These are phyloP conservation scores for Torulaspora gathmanii DNA, from an alignment of 805 yeast species.

Conservation along the genomic window DNA sequence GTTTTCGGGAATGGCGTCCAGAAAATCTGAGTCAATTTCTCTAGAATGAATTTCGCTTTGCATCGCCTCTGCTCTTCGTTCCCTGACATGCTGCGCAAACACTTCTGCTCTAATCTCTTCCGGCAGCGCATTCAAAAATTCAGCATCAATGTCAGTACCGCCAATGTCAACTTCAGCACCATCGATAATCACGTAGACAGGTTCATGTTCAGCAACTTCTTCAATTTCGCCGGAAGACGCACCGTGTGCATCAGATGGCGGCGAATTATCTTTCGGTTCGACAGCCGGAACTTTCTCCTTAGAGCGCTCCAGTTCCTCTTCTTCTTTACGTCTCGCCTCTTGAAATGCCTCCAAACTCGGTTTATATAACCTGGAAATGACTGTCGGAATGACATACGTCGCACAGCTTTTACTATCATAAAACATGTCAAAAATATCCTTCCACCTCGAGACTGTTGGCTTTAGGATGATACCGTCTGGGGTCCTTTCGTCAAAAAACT, in stretches of 20 bases:
- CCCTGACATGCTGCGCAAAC: constrained; percentile 75
- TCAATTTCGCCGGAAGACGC: constrained; percentile 28
- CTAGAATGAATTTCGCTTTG: constrained; percentile 44
- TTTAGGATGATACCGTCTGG: constrained; percentile 32
- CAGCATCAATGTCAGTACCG: constrained; percentile 89
- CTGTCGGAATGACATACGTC: constrained; percentile 38
- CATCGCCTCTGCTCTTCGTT: constrained; percentile 57
- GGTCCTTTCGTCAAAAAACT: constrained; percentile 31
- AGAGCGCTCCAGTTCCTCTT: constrained; percentile 31
- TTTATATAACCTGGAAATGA: constrained; percentile 46
- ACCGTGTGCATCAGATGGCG: constrained; percentile 2
- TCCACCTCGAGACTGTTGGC: constrained; percentile 68
- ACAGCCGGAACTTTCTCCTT: constrained; percentile 13
- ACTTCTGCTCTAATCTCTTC: constrained; percentile 93
- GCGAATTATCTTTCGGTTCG: constrained; percentile 30
- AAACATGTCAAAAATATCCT: constrained; percentile 49
- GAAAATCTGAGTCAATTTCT: constrained; percentile 74
- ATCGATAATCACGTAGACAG: constrained; percentile 67
- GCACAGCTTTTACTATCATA: constrained; percentile 41
- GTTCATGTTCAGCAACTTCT: constrained; percentile 38
- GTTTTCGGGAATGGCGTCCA: constrained; percentile 70
- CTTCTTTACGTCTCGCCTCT: constrained; percentile 29
- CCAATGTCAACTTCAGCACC: constrained; percentile 78
- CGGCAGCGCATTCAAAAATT: constrained; percentile 82
- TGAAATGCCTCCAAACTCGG: constrained; percentile 42